Evolutionary conservation across 2,329 filamentous ascomycete species (phyloP).

Genomic region (Neobulgaria alba): DNA sequence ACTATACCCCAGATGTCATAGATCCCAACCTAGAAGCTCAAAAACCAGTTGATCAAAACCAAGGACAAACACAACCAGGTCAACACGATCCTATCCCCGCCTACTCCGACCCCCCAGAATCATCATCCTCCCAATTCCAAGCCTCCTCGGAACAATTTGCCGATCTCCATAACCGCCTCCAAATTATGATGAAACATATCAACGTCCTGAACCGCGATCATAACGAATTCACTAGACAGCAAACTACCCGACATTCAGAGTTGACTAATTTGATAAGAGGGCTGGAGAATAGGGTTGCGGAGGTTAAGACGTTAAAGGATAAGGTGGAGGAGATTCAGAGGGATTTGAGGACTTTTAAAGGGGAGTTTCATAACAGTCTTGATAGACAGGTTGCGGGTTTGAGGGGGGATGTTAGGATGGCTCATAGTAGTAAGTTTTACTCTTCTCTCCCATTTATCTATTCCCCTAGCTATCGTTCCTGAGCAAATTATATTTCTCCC

Average conservation of each 20-base stretch:
- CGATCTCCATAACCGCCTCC: slow-evolving; percentile 78
- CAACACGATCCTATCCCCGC: slow-evolving; percentile 30
- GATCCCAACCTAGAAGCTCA: slow-evolving; percentile 19
- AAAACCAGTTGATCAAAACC: slow-evolving; percentile 5
- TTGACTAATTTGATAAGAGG: slow-evolving; percentile 10
- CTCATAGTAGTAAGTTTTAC: slow-evolving; percentile 10
- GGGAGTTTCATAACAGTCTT: slow-evolving; percentile 32
- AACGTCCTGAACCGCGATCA: slow-evolving; percentile 52
- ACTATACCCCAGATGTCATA: slow-evolving; percentile 27
- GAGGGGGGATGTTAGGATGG: slow-evolving; percentile 17
- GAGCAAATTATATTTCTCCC: not conserved
- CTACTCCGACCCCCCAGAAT: slow-evolving; percentile 33
- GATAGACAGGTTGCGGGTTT: slow-evolving; percentile 19
- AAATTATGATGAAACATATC: slow-evolving; percentile 62
- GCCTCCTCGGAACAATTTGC: slow-evolving; percentile 57
- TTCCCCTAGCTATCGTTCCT: not conserved
- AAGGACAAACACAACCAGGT: slow-evolving; percentile 27
- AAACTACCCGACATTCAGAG: slow-evolving; percentile 38
- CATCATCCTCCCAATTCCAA: slow-evolving; percentile 32
- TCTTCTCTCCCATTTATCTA: not conserved
- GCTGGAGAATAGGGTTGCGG: slow-evolving; percentile 27
- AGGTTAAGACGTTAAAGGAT: slow-evolving; percentile 36
- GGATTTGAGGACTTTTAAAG: slow-evolving; percentile 49
- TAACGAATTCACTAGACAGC: slow-evolving; percentile 39
- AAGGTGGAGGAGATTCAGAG: slow-evolving; percentile 39